Evolutionary conservation across 805 yeast genomes (phyloP), one percentile per base, ranked within the genome.

Genomic region (baker's yeast (Saccharomyces cerevisiae)): DNA sequence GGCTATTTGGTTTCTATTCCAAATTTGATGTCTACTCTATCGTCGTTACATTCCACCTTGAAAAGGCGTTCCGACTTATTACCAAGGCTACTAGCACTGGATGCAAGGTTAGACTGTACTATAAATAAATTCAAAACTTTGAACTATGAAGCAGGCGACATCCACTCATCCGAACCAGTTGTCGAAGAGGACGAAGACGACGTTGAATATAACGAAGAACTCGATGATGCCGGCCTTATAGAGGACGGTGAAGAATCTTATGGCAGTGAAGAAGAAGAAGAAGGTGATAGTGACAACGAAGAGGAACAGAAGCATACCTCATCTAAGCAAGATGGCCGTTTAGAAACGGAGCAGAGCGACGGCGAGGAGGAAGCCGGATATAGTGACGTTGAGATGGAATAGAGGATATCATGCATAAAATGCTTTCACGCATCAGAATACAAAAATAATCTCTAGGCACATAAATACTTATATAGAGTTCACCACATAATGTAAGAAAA

Each of bases 51-150:
- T 64, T 73, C 83, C 5, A 82, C 87, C 2, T 73, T 94, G 43
- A 73, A 77, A 17, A 79, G 81, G 55, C 85, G 90, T 31, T 80
- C 89, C 51, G 77, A 79, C 51, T 75, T 87, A 26, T 73, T 94
- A 57, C 86, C 90, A 13, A 81, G 85, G 58, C 76, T 94, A 54
- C 72, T 89, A 52, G 83, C 92, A 1, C 73, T 94, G 48, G 95
- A 89, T 65, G 96, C 97, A 9, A 81, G 92, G 56, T 73, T 94
- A 47, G 85, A 85, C 59, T 89, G 51, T 77, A 79, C 68, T 72
- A 85, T 28, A 90, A 88, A 72, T 76, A 86, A 47, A 79, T 79
- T 61, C 69, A 87, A 60, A 76, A 89, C 53, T 3, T 54, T 83
- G 55, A 82, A 81, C 57, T 70, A 76, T 47, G 71, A 71, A 36